Evolutionary conservation across 805 yeast species (phyloP).

Genomic region (Candida argentea): DNA sequence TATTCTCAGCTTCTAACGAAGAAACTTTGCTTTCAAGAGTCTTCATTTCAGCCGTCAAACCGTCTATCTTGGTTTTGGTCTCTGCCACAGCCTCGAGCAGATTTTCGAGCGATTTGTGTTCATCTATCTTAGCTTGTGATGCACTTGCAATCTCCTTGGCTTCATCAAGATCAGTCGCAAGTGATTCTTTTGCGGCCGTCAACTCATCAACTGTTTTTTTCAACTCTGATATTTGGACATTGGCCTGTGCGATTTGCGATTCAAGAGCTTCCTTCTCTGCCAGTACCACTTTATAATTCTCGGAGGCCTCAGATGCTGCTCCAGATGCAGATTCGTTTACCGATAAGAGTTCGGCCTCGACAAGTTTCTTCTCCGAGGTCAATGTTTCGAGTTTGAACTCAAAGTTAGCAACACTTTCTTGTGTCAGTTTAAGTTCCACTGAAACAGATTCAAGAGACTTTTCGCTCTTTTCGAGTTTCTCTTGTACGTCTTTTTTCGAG

Average conservation of each 20-base stretch:
- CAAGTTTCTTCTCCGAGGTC: neutral
- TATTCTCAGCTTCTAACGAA: too few species aligned
- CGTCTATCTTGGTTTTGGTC: too few species aligned
- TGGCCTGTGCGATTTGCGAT: neutral
- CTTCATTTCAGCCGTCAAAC: too few species aligned
- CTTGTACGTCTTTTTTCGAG: neutral
- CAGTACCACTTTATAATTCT: neutral
- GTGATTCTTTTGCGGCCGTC: too few species aligned
- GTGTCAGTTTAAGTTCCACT: constrained; percentile 1
- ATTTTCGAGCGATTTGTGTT: too few species aligned
- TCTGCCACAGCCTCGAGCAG: too few species aligned
- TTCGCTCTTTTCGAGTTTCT: neutral
- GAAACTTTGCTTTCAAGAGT: too few species aligned
- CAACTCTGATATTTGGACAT: neutral
- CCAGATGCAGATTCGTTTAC: neutral
- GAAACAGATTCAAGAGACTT: neutral
- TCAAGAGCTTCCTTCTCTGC: neutral
- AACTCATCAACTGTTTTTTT: neutral
- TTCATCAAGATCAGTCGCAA: too few species aligned
- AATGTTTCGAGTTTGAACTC: constrained; percentile 1
- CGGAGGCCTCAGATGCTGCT: neutral
- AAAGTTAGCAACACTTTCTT: constrained; percentile 2
- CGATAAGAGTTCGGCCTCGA: neutral
- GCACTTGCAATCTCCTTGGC: too few species aligned
- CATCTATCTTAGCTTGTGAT: too few species aligned